Evolutionary conservation across 2,329 filamentous ascomycete species (phyloP), one percentile per base, ranked within the genome.

Genomic region (Ceratocystis harringtonii): DNA sequence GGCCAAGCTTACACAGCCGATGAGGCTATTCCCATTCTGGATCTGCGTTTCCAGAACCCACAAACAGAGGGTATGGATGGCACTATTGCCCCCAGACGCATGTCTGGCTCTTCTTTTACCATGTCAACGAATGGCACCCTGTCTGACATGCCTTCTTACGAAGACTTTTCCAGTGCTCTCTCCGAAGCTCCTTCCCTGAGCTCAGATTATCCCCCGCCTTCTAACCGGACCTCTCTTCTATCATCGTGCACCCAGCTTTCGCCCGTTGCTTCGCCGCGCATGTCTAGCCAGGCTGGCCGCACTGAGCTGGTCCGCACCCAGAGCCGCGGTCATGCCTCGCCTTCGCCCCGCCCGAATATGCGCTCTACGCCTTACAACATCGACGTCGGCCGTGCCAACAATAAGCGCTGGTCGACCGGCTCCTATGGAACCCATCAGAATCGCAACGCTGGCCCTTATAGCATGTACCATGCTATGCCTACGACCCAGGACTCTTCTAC

Each of bases 321-420:
- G 68, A 89, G 86, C 74, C 83, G 87, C 63, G 85, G 86, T 25
- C 81, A 86, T 50, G 85, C 86, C 12, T 89, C 87, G 58, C 86
- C 87, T 45, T 88, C 87, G 41, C 86, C 88, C 25, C 81, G 87
- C 57, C 84, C 84, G 41, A 84, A 80, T 65, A 79, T 86, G 72
- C 82, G 87, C 68, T 83, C 86, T 50, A 85, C 84, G 19, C 88
- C 88, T 0, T 90, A 90, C 75, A 85, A 78, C 62, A 79, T 89
- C 62, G 87, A 90, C 58, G 81, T 79, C 63, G 79, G 78, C 58
- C 81, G 86, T 68, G 22, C 22, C 15, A 57, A 57, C 22, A 84
- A 80, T 72, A 90, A 90, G 78, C 80, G 88, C 69, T 91, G 88
- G 87, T 90, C 88, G 22, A 90, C 88, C 2, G 87, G 87, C 15